Conservation (phyloP, 2,329 filamentous ascomycete species). For the Xylaria sp. region DNA sequence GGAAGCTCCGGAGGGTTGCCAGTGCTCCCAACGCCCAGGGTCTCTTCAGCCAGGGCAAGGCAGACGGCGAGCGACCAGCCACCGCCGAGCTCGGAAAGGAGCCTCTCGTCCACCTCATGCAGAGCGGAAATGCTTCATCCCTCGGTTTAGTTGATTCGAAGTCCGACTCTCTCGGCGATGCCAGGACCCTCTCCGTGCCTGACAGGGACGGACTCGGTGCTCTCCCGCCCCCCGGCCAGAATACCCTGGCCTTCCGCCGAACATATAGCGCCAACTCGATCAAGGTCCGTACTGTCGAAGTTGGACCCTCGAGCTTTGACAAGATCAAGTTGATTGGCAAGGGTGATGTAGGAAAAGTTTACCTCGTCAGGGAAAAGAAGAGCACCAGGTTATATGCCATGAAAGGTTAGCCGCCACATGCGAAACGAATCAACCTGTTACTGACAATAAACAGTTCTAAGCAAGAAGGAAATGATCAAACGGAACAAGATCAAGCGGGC, state of each 20-base stretch:
- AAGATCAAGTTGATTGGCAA: conserved; percentile 99
- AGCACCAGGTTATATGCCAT: conserved; percentile 94
- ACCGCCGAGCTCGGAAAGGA: conserved; percentile 91
- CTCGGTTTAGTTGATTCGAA: conserved; percentile 61
- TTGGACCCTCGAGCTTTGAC: conserved; percentile 94
- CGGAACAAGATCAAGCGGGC: conserved; percentile 99
- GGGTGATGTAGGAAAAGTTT: conserved; percentile 98
- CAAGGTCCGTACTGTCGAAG: conserved; percentile 97
- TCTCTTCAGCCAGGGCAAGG: conserved; percentile 73
- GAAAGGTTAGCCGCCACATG: conserved; percentile 76
- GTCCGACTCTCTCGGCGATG: conserved; percentile 51
- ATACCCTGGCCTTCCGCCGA: conserved; percentile 82
- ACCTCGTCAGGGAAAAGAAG: conserved; percentile 97
- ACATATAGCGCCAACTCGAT: conserved; percentile 99
- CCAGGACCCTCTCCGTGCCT: conserved; percentile 55
- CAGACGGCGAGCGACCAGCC: conserved; percentile 74
- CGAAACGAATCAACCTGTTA: background rate
- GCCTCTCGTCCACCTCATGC: conserved; percentile 71
- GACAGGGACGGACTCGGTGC: conserved; percentile 66
- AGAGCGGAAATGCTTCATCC: conserved; percentile 63
- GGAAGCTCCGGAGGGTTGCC: conserved; percentile 92
- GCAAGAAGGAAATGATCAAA: conserved; percentile 99
- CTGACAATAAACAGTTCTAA: conserved; percentile 74
- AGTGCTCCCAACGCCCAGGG: conserved; percentile 98
- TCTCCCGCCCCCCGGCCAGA: conserved; percentile 74